Evolutionary conservation across 345 rosid species (phyloP).

Genomic region (Eutrema yunnanense): DNA sequence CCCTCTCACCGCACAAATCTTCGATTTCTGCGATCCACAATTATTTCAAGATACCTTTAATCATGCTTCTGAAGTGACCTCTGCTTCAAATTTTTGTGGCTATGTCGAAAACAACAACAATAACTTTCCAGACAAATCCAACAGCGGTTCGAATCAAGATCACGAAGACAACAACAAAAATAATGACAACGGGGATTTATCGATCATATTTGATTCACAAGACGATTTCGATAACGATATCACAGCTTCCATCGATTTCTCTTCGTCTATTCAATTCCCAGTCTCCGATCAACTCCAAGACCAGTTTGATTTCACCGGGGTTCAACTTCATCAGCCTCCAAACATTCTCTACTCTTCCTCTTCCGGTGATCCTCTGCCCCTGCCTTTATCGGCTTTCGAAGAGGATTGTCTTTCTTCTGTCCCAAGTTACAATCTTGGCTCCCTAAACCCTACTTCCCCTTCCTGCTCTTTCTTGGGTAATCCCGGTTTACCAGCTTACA

Average conservation of each 20-base stretch:
- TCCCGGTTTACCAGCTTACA: constrained; percentile 38
- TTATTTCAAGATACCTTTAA: constrained; percentile 52
- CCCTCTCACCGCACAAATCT: constrained; percentile 60
- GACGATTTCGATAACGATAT: constrained; percentile 82
- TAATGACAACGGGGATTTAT: constrained; percentile 35
- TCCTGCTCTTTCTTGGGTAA: constrained; percentile 43
- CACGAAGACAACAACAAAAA: constrained; percentile 21
- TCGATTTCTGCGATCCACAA: constrained; percentile 69
- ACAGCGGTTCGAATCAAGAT: constrained; percentile 24
- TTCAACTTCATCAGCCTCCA: constrained; percentile 25
- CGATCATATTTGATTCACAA: constrained; percentile 54
- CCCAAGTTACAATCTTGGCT: constrained; percentile 45
- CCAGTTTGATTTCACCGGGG: constrained; percentile 54
- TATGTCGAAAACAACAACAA: constrained; percentile 40
- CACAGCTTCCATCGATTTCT: constrained; percentile 83
- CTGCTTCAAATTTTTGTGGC: constrained; percentile 53
- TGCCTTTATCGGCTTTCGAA: constrained; percentile 51
- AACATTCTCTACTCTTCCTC: constrained; percentile 21
- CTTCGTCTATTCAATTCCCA: constrained; percentile 54
- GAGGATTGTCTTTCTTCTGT: constrained; percentile 78
- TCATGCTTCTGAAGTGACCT: constrained; percentile 70
- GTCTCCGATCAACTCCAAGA: constrained; percentile 45
- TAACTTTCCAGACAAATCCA: constrained; percentile 18
- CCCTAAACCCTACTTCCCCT: constrained; percentile 63
- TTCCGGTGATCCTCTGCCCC: constrained; percentile 24